These are phyloP conservation scores for Mangifera indica DNA, from an alignment of 345 rosid genomes.

Conservation along the genomic window DNA sequence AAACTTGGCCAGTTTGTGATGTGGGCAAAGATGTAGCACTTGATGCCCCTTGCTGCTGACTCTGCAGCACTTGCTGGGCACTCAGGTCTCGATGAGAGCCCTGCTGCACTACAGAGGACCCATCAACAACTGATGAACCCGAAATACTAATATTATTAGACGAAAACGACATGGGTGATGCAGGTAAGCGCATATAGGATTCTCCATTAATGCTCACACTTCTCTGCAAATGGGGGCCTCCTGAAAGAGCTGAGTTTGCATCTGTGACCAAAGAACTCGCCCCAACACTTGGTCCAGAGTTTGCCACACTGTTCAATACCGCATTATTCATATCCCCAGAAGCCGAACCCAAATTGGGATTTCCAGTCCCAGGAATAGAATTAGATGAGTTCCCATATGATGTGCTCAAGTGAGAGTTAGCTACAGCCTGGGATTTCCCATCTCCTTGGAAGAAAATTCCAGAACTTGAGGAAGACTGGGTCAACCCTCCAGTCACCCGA, in stretches of 20 bases:
- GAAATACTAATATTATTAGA: constrained; percentile 92
- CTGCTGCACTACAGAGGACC: constrained; percentile 74
- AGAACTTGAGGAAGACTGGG: constrained; percentile 90
- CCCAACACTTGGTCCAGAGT: constrained; percentile 88
- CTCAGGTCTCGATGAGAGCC: constrained; percentile 61
- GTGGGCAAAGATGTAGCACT: constrained; percentile 69
- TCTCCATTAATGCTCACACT: constrained; percentile 94
- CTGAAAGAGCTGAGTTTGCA: constrained; percentile 91
- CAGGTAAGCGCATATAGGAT: constrained; percentile 92
- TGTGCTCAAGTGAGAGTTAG: constrained; percentile 80
- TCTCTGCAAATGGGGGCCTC: constrained; percentile 87
- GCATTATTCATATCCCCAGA: constrained; percentile 83
- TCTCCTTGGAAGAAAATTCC: constrained; percentile 97
- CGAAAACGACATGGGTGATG: constrained; percentile 88
- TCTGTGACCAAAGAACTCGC: constrained; percentile 95
- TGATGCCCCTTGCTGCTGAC: constrained; percentile 68
- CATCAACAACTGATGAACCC: constrained; percentile 83
- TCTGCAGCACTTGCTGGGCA: constrained; percentile 55
- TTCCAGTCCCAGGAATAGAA: constrained; percentile 70
- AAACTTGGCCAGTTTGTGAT: constrained; percentile 59
- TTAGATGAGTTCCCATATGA: constrained; percentile 79
- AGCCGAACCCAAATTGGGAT: constrained; percentile 62
- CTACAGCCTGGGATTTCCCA: constrained; percentile 82
- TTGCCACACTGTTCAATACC: constrained; percentile 75
- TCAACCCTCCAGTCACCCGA: constrained; percentile 73